phyloP scores from a whole-genome alignment of 2,329 filamentous ascomycete species.

The Calonectria fujianensis region DNA sequence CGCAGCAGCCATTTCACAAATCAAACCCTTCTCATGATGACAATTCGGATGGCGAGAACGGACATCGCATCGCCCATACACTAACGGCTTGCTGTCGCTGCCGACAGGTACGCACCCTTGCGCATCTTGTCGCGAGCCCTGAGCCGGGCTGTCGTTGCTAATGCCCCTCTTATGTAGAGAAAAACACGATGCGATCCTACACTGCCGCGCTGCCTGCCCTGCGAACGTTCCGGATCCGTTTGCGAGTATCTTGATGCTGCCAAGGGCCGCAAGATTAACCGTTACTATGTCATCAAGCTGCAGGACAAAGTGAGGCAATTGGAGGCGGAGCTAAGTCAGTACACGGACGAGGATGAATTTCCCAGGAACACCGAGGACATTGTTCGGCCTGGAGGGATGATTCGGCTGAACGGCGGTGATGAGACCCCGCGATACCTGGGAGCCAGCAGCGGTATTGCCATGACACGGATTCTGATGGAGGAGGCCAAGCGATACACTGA shows the following conservation, averaged over 20 bases:
- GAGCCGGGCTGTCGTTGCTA: constrained; percentile 40
- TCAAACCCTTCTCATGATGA: constrained; percentile 61
- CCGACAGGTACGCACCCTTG: constrained; percentile 76
- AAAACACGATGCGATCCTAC: constrained; percentile 98
- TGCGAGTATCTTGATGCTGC: constrained; percentile 97
- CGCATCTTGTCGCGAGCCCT: constrained; percentile 31
- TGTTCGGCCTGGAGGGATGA: constrained; percentile 88
- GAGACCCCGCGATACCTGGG: constrained; percentile 92
- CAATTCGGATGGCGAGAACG: constrained; percentile 69
- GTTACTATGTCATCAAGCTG: constrained; percentile 93
- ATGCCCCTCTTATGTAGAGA: constrained; percentile 72
- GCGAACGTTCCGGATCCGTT: constrained; percentile 90
- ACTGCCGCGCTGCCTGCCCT: constrained; percentile 92
- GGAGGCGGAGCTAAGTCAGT: constrained; percentile 86
- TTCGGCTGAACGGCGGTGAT: constrained; percentile 88
- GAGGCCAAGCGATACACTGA: constrained; percentile 95
- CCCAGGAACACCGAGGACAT: constrained; percentile 87
- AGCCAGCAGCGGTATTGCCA: constrained; percentile 95
- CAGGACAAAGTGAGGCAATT: constrained; percentile 90
- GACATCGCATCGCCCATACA: constrained; percentile 83
- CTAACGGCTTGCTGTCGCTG: constrained; percentile 88
- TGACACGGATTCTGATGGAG: constrained; percentile 96
- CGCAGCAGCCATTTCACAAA: constrained; percentile 55
- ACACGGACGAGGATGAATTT: constrained; percentile 83
- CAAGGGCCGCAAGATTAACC: constrained; percentile 89